A percentile compares a stretch with the other conserved stretches of the same genome.
phyloP scores from a whole-genome alignment of 441 rosid genomes.

The California macrophylla region DNA sequence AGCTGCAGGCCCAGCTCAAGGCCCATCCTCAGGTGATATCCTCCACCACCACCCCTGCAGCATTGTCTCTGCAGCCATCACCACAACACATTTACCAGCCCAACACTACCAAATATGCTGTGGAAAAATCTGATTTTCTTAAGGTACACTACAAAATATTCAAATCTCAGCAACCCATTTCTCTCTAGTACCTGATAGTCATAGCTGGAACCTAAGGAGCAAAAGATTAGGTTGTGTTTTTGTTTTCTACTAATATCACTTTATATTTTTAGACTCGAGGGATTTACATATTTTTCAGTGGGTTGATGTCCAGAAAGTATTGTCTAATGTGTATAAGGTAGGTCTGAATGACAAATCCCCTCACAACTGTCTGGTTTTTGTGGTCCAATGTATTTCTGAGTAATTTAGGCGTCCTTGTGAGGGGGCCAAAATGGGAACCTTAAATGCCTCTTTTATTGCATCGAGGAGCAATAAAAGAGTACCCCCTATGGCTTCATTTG shows the following conservation, averaged over 20 bases:
- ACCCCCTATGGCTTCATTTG: background rate
- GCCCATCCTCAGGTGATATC: background rate
- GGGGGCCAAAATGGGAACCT: background rate
- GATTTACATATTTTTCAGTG: too few relatives aligned
- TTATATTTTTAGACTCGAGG: background rate
- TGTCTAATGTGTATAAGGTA: background rate
- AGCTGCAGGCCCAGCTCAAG: slow-evolving; percentile 13
- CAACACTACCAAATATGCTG: slow-evolving; percentile 22
- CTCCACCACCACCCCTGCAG: background rate
- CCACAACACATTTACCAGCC: slow-evolving; percentile 17
- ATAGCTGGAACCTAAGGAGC: too few relatives aligned
- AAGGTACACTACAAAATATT: slow-evolving; percentile 25
- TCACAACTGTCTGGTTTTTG: background rate
- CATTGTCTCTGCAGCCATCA: slow-evolving; percentile 6
- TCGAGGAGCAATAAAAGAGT: background rate
- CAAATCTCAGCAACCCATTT: background rate
- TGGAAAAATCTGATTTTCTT: slow-evolving; percentile 32
- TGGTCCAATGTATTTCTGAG: background rate
- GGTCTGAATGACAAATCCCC: too few relatives aligned
- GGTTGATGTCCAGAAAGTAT: too few relatives aligned
- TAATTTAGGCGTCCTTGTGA: background rate
- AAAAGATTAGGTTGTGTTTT: background rate
- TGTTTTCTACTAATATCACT: too few relatives aligned
- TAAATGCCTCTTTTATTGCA: background rate
- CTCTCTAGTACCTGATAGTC: too few relatives aligned